phyloP scores from a whole-genome alignment of 306 rosid genomes.

The Echinosophora koreensis region DNA sequence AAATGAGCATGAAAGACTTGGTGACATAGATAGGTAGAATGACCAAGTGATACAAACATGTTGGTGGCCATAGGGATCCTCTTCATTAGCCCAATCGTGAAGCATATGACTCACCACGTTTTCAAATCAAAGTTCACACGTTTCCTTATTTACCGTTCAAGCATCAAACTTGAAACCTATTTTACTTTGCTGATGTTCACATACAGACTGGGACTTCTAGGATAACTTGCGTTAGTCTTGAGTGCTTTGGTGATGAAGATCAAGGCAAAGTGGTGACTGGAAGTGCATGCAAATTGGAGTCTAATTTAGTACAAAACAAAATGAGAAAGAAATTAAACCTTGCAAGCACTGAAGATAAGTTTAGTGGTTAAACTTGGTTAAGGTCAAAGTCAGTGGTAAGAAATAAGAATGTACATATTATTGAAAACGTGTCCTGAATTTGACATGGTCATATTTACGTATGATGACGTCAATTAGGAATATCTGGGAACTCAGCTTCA shows the following conservation, averaged over 20 bases:
- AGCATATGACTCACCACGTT: background rate
- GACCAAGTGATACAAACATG: background rate
- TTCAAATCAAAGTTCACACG: background rate
- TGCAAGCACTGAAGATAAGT: background rate
- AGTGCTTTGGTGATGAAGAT: background rate
- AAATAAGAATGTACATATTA: background rate
- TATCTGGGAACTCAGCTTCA: background rate
- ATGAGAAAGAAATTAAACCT: background rate
- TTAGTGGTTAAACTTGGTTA: background rate
- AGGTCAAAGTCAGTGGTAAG: background rate
- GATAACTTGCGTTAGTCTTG: background rate
- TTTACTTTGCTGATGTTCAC: background rate
- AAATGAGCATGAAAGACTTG: constrained; percentile 26
- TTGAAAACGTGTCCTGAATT: background rate
- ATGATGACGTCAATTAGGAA: background rate
- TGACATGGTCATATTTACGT: background rate
- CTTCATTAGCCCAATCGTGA: background rate
- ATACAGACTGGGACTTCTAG: background rate
- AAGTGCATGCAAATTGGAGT: background rate
- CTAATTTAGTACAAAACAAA: background rate
- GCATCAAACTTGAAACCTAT: background rate
- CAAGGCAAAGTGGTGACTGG: background rate
- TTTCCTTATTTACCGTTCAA: background rate
- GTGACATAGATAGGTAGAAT: background rate
- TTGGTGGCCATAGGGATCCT: background rate